Conservation (phyloP, 2,329 filamentous ascomycete genomes). For the Fusarium sororula region DNA sequence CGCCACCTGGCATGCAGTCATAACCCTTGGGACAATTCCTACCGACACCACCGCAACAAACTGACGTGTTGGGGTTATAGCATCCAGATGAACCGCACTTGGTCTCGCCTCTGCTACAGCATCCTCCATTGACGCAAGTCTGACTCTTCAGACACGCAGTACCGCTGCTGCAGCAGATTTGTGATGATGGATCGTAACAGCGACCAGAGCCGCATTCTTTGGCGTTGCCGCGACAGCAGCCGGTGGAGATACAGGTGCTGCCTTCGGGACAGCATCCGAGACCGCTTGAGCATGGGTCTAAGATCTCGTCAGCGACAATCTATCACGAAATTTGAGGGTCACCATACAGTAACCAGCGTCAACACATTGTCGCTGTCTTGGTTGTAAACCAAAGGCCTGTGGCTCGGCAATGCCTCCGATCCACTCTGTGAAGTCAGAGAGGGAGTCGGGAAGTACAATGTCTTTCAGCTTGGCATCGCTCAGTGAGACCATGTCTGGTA, state of each 20-base stretch:
- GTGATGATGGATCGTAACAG: background rate
- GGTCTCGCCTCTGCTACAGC: background rate
- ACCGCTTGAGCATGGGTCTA: slow-evolving; percentile 4
- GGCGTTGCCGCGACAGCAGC: background rate
- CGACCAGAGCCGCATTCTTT: background rate
- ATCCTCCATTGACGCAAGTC: background rate
- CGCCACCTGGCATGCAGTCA: slow-evolving; percentile 6
- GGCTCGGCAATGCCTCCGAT: background rate
- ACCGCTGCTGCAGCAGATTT: background rate
- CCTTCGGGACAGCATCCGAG: background rate
- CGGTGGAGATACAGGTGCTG: background rate
- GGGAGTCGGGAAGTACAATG: background rate
- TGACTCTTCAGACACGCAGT: background rate
- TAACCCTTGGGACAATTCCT: background rate
- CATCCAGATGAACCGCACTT: background rate
- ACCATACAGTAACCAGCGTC: background rate
- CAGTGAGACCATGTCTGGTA: background rate
- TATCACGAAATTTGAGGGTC: rapidly evolving
- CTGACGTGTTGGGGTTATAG: background rate
- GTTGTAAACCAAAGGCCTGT: background rate
- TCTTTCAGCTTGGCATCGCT: background rate
- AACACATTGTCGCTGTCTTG: background rate
- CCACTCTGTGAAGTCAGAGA: background rate
- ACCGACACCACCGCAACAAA: background rate
- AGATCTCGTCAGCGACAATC: rapidly evolving